Base-by-base conservation (phyloP, 768 basidiomycete genomes). In the Agrocybe praecox region DNA sequence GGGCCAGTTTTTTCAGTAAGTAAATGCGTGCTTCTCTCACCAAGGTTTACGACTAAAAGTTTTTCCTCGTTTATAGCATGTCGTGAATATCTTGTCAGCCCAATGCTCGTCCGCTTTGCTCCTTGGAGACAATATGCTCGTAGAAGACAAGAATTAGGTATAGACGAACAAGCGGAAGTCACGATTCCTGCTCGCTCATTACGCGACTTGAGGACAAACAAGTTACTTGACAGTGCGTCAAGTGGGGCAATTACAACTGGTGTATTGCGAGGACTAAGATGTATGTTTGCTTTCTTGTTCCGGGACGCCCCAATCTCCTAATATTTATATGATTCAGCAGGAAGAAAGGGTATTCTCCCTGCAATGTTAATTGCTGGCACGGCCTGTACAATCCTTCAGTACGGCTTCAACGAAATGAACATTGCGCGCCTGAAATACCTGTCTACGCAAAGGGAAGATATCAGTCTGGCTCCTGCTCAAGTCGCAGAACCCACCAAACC, bases 1-100 rank as follows among this genome's bases (percentile, higher is more conserved):
- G 89, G 6, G 77, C 84, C 9, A 81, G 86, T 0, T 95, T 95
- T 73, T 94, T 95, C 71, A 80, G 94, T 94, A 57, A 52, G 88
- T 75, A 18, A 18, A 29, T 7, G 26, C 46, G 18, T 36, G 26
- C 18, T 49, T 43, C 9, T 44, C 49, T 8, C 11, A 43, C 42
- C 21, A 53, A 23, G 61, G 49, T 50, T 46, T 59, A 33, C 23
- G 17, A 29, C 26, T 9, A 29, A 9, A 29, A 29, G 26, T 9
- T 11, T 2, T 6, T 22, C 17, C 32, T 36, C 29, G 49, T 26
- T 46, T 50, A 15, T 60, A 94, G 94, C 84, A 56, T 68, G 89
- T 51, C 83, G 92, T 57, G 94, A 94, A 77, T 91, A 86, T 65
- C 65, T 83, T n/a, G 72, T 93, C 49, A 82, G 83, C 45, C 94